A percentile compares a stretch with the other conserved stretches of the same genome.
Evolutionary conservation across 208 protist genomes (phyloP).

Genomic region (Trypanosomatidae sp.): DNA sequence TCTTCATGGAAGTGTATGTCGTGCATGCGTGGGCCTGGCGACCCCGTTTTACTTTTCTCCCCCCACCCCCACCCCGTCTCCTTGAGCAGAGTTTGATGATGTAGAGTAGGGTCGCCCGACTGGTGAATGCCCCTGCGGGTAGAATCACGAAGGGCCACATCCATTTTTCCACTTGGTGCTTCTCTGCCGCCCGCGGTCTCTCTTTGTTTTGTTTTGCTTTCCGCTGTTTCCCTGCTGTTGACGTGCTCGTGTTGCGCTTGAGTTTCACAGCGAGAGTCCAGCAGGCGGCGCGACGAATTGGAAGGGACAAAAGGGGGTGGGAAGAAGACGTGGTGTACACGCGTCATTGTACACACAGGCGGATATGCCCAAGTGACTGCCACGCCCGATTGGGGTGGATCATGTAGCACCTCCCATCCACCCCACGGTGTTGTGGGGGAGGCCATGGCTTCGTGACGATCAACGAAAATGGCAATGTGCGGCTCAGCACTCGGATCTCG

Average conservation of each 20-base stretch:
- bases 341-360: too few relatives aligned
- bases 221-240: too few relatives aligned
- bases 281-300: too few relatives aligned
- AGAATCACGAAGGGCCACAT: neutral
- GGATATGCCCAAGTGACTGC: too few relatives aligned
- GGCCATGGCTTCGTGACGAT: neutral
- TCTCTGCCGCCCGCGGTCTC: neutral
- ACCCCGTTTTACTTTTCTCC: neutral
- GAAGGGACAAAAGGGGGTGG: neutral
- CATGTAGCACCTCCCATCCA: neutral
- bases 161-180: neutral
- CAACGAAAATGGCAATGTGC: neutral
- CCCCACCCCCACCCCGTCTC: neutral
- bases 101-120: neutral
- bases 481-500: neutral
- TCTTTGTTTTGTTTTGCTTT: neutral
- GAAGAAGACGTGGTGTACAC: neutral
- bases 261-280: too few relatives aligned
- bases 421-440: neutral
- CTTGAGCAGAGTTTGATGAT: neutral
- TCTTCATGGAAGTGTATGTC: neutral
- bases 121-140: neutral
- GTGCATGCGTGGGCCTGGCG: neutral
- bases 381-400: neutral
- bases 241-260: too few relatives aligned